Percentiles rank a stretch among this genome's conserved stretches.
Evolutionary conservation across 2,329 filamentous ascomycete species (phyloP).

Genomic region (Curvularia sp.): DNA sequence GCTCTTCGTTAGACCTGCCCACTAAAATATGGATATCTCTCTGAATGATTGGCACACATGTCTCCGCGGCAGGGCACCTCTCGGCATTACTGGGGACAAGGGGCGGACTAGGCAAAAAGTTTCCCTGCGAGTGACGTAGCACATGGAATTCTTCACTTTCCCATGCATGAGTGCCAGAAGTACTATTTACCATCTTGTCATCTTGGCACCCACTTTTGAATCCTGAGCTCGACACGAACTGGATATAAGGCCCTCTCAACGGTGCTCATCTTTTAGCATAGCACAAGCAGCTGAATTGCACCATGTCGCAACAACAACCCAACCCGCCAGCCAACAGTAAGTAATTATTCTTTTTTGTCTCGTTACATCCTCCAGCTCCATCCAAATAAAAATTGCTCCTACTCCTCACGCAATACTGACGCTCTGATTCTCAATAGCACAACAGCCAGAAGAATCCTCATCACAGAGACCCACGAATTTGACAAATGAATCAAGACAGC

Average conservation of each 20-base stretch:
- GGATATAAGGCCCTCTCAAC: neutral
- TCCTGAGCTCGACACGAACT: neutral
- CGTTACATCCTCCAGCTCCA: too few species aligned
- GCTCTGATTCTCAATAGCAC: conserved; percentile 6
- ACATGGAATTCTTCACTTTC: conserved; percentile 34
- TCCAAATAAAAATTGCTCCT: neutral
- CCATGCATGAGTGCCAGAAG: conserved; percentile 17
- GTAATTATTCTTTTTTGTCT: neutral
- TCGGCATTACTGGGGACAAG: conserved; percentile 8
- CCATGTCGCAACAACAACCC: conserved; percentile 21
- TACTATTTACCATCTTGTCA: conserved; percentile 7
- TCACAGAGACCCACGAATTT: conserved; percentile 9
- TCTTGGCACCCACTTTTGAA: conserved; percentile 1
- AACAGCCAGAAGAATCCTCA: conserved; percentile 1
- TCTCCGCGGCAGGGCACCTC: conserved; percentile 2
- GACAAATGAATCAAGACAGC: conserved; percentile 13
- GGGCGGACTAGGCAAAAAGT: conserved; percentile 21
- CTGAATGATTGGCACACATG: conserved; percentile 8
- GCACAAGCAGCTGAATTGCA: conserved; percentile 5
- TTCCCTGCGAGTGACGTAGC: conserved; percentile 30
- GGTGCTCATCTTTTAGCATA: neutral
- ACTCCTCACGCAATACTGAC: neutral
- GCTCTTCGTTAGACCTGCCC: neutral
- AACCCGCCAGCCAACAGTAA: conserved; percentile 13
- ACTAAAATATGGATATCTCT: conserved; percentile 7